phyloP scores from a whole-genome alignment of 306 rosid species.

The Gastrolobium bilobum region DNA sequence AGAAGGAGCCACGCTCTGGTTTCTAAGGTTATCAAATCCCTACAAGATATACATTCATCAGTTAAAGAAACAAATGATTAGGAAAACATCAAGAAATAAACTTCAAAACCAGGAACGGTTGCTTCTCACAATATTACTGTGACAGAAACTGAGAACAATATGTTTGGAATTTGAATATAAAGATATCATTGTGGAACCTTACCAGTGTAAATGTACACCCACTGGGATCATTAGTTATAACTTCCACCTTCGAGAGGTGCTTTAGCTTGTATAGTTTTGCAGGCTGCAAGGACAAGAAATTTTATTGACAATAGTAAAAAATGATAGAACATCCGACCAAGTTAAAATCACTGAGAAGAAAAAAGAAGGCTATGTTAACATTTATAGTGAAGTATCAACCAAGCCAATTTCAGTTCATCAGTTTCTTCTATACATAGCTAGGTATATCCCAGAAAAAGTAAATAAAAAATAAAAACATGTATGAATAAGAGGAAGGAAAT shows the following conservation, averaged over 20 bases:
- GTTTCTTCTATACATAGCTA: neutral
- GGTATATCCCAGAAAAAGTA: neutral
- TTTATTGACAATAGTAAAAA: constrained; percentile 16
- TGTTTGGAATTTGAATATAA: constrained; percentile 18
- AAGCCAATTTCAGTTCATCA: constrained; percentile 1
- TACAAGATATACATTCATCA: constrained; percentile 55
- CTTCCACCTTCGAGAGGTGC: constrained; percentile 96
- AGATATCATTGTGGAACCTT: constrained; percentile 52
- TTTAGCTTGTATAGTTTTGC: constrained; percentile 93
- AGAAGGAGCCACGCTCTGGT: constrained; percentile 98
- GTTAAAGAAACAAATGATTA: constrained; percentile 31
- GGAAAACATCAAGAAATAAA: constrained; percentile 24
- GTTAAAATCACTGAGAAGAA: neutral
- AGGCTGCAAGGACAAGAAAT: constrained; percentile 69
- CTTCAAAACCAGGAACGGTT: constrained; percentile 14
- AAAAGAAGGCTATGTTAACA: neutral
- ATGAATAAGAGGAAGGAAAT: neutral
- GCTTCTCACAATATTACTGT: constrained; percentile 25
- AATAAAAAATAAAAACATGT: neutral
- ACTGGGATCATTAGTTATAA: constrained; percentile 86
- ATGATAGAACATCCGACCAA: neutral
- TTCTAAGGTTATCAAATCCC: constrained; percentile 97
- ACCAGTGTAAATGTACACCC: constrained; percentile 97
- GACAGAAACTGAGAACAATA: constrained; percentile 27
- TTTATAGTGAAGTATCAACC: neutral